Conservation (phyloP, 2,329 filamentous ascomycete species). For the Metarhizium humberi region DNA sequence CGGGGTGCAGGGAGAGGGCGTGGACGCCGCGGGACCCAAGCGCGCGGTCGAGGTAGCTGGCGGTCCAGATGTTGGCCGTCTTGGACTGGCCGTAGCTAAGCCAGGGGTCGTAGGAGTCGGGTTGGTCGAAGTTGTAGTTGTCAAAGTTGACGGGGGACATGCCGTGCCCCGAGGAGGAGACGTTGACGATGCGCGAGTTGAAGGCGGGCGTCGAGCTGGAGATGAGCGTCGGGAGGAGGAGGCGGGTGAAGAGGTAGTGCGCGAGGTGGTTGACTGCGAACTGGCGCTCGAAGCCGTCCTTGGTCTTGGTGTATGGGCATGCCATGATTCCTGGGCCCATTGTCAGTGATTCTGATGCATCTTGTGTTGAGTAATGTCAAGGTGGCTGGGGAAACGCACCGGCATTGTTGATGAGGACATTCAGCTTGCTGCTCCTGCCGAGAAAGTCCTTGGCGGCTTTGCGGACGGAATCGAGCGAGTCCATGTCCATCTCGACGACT, state of each 20-base stretch:
- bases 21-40: slow-evolving; percentile 33
- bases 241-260: slow-evolving; percentile 42
- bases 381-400: neutral
- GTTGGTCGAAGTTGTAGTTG: slow-evolving; percentile 11
- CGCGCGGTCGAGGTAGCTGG: slow-evolving; percentile 38
- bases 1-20: slow-evolving; percentile 29
- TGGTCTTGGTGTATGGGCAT: neutral
- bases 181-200: slow-evolving; percentile 28
- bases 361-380: too few relatives aligned
- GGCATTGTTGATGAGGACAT: slow-evolving; percentile 2
- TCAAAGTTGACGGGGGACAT: neutral
- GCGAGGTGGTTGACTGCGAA: slow-evolving; percentile 44
- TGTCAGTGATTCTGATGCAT: neutral
- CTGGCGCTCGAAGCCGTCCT: slow-evolving; percentile 22
- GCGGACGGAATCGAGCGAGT: neutral
- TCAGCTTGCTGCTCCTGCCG: slow-evolving; percentile 7
- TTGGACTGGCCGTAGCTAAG: slow-evolving; percentile 37
- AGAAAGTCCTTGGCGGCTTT: neutral
- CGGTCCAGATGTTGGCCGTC: slow-evolving; percentile 38
- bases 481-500: neutral
- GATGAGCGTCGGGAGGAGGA: slow-evolving; percentile 7
- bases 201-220: slow-evolving; percentile 34
- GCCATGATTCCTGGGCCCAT: neutral
- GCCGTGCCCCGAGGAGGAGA: slow-evolving; percentile 5
- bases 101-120: slow-evolving; percentile 16